Evolutionary conservation across 2,329 filamentous ascomycete genomes (phyloP).

Genomic region (Lizonia empirigonia): DNA sequence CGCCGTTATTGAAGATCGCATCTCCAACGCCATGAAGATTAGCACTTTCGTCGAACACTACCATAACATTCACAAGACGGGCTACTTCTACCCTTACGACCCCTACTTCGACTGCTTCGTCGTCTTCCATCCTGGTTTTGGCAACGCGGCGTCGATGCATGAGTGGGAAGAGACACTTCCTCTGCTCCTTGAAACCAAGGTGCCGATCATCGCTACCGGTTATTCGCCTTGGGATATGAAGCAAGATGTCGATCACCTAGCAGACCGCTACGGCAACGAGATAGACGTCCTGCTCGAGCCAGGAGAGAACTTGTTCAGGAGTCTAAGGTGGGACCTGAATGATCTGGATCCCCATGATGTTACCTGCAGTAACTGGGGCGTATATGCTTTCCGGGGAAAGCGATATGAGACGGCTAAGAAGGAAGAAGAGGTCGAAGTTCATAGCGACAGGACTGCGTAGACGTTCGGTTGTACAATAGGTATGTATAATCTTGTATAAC

Average conservation of each 20-base stretch:
- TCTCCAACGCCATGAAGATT: constrained; percentile 91
- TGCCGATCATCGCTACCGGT: constrained; percentile 90
- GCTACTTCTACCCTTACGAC: constrained; percentile 91
- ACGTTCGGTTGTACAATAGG: constrained; percentile 2
- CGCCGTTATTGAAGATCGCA: constrained; percentile 88
- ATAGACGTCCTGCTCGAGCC: constrained; percentile 91
- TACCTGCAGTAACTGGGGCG: constrained; percentile 94
- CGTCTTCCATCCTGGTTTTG: constrained; percentile 94
- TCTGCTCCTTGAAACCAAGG: constrained; percentile 89
- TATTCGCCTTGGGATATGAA: constrained; percentile 97
- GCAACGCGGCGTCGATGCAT: constrained; percentile 88
- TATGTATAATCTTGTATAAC: constrained; percentile 24
- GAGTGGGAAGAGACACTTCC: constrained; percentile 95
- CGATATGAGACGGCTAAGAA: constrained; percentile 75
- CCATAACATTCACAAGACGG: constrained; percentile 90
- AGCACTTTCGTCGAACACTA: constrained; percentile 98
- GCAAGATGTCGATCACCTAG: constrained; percentile 87
- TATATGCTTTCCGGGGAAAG: constrained; percentile 98
- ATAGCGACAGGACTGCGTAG: constrained; percentile 42
- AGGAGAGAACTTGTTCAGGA: constrained; percentile 92
- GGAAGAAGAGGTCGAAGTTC: constrained; percentile 48
- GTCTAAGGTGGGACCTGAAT: constrained; percentile 94
- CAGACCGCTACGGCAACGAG: constrained; percentile 83
- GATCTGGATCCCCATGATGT: constrained; percentile 93
- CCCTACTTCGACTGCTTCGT: constrained; percentile 99